Conservation (phyloP, 202 grass and related monocot species). For the Setaria italica region DNA sequence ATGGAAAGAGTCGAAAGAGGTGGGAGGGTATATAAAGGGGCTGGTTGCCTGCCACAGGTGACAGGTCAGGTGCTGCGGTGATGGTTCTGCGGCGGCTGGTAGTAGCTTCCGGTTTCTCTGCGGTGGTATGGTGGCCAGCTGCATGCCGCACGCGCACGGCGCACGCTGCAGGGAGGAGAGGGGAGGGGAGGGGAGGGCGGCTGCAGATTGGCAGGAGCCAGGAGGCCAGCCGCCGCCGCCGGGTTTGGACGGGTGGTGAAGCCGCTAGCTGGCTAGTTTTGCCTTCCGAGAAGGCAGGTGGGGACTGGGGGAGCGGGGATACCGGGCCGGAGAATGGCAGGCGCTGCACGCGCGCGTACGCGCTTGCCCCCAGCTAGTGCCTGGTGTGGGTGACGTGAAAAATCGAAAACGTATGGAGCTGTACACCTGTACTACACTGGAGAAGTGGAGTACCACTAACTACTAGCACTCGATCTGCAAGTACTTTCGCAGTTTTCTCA, state of each 20-base stretch:
- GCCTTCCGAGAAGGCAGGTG: neutral
- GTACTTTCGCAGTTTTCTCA: too few relatives aligned
- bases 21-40: conserved; percentile 15
- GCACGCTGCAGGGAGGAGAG: neutral
- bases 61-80: neutral
- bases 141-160: neutral
- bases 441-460: too few relatives aligned
- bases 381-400: neutral
- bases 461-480: too few relatives aligned
- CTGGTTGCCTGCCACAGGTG: too few relatives aligned
- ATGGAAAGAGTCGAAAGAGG: neutral
- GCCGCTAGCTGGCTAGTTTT: neutral
- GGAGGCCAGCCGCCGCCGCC: neutral
- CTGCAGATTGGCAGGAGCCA: neutral
- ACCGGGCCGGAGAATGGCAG: too few relatives aligned
- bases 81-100: neutral
- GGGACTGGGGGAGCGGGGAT: neutral
- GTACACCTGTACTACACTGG: too few relatives aligned
- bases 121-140: neutral
- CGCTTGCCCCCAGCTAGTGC: too few relatives aligned
- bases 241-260: neutral
- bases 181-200: neutral
- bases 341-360: neutral
- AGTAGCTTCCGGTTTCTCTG: neutral
- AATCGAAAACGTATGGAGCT: neutral